phyloP scores from a whole-genome alignment of 2,329 filamentous ascomycete species.

The Penicillium sp. region DNA sequence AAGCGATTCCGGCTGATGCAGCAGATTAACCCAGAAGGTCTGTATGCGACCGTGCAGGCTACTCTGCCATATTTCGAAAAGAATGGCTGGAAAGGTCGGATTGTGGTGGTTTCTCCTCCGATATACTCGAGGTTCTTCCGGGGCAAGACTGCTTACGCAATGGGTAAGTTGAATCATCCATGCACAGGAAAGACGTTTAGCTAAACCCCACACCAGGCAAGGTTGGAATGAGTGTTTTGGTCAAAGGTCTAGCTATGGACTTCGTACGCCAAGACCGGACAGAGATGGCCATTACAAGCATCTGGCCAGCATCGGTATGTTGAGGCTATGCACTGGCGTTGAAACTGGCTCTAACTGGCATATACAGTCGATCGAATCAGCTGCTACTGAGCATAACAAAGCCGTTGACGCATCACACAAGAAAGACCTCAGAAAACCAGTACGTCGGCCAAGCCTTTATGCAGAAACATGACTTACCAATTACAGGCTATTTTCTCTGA shows the following conservation, averaged over 20 bases:
- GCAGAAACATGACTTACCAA: slow-evolving; percentile 1
- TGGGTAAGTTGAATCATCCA: slow-evolving; percentile 39
- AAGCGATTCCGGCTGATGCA: slow-evolving; percentile 80
- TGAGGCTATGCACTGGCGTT: not conserved
- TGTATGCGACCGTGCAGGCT: slow-evolving; percentile 71
- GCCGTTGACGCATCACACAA: slow-evolving; percentile 47
- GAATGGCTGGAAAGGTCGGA: slow-evolving; percentile 57
- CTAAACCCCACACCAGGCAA: slow-evolving; percentile 52
- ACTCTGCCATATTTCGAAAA: slow-evolving; percentile 64
- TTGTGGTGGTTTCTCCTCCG: slow-evolving; percentile 78
- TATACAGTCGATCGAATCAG: slow-evolving; percentile 66
- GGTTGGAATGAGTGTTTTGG: slow-evolving; percentile 77
- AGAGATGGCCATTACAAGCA: slow-evolving; percentile 73
- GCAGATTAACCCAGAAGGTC: slow-evolving; percentile 69
- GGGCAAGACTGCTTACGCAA: slow-evolving; percentile 81
- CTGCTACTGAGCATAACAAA: slow-evolving; percentile 63
- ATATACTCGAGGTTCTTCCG: slow-evolving; percentile 84
- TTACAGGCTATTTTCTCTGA: slow-evolving; percentile 69
- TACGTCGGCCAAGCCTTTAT: slow-evolving; percentile 23
- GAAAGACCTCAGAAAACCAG: slow-evolving; percentile 64
- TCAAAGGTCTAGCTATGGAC: slow-evolving; percentile 80
- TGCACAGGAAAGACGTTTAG: not conserved
- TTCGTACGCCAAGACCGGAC: slow-evolving; percentile 64
- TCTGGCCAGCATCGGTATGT: slow-evolving; percentile 76
- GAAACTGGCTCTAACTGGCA: not conserved